Conservation (phyloP, 2,329 filamentous ascomycete genomes). For the Ascochyta rabiei region DNA sequence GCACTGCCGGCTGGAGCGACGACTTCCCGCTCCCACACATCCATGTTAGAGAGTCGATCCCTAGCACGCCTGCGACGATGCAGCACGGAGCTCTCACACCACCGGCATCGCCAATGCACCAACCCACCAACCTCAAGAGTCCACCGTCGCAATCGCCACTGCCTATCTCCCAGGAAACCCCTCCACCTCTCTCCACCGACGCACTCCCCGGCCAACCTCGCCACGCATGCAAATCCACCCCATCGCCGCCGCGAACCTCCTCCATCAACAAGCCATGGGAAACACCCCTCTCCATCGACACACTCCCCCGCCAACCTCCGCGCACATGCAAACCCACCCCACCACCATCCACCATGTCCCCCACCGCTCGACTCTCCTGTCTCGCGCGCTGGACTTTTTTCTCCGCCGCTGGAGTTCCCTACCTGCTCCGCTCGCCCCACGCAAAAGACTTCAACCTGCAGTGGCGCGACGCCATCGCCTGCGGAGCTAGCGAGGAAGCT, state of each 20-base stretch:
- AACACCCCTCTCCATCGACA: constrained; percentile 17
- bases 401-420: constrained; percentile 18
- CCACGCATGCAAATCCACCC: constrained; percentile 13
- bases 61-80: background rate
- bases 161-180: background rate
- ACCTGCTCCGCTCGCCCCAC: constrained; percentile 20
- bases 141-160: background rate
- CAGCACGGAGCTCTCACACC: constrained; percentile 3
- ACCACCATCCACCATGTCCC: constrained; percentile 28
- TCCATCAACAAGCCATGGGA: too few species aligned
- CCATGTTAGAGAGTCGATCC: background rate
- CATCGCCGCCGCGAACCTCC: constrained; percentile 13
- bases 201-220: constrained; percentile 22
- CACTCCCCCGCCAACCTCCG: constrained; percentile 22
- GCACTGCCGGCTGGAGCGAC: constrained; percentile 20
- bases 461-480: constrained; percentile 24
- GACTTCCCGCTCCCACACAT: constrained; percentile 17
- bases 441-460: constrained; percentile 30
- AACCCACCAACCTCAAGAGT: background rate
- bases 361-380: constrained; percentile 30
- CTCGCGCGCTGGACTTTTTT: constrained; percentile 38
- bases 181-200: constrained; percentile 19
- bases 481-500: constrained; percentile 18
- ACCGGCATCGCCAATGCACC: constrained; percentile 6
- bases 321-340: constrained; percentile 15